Evolutionary conservation across 176 grass and related monocot genomes (phyloP), one percentile per base, ranked within the genome.

Genomic region (Leersia perrieri): DNA sequence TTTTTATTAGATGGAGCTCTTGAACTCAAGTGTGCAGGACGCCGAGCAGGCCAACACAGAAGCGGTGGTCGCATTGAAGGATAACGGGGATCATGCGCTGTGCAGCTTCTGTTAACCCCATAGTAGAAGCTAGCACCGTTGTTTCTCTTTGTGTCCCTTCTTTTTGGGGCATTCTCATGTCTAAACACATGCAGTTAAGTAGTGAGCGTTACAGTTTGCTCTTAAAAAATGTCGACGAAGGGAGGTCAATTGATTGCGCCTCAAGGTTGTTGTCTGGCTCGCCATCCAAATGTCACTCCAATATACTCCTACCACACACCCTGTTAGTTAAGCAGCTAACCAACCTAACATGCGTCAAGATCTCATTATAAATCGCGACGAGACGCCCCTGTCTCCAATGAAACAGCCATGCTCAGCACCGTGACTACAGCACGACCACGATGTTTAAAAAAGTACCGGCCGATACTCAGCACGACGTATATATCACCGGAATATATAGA

Each of bases 301-400:
- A 33, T 14, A 29, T 61, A n/a, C n/a, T n/a, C n/a, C n/a, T n/a
- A n/a, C n/a, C n/a, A n/a, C n/a, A n/a, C 26, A 25, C 41, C 23
- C 53, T 58, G 33, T 69, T 31, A 23, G 77, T 35, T 18, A 25
- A 75, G 16, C 23, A 63, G 64, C 31, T 23, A 62, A 69, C 80
- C n/a, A 74, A 74, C 75, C 47, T 80, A 73, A 84, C 67, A 14
- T 69, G 81, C 68, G 66, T 14, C 47, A 69, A 63, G 16, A 51
- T 7, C 47, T 51, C 47, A 20, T 51, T 7, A 60, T 63, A 5
- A 81, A 27, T 77, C 44, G 61, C 76, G 51, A 47, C 12, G 81
- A 70, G 70, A 60, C 70, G 81, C 38, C 38, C 38, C 63, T 88
- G 87, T 55, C 20, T 62, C 75, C 81, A 68, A 23, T 72, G 71